Base-by-base conservation (phyloP, 2,329 filamentous ascomycete genomes). In the Diaporthe vaccinii region DNA sequence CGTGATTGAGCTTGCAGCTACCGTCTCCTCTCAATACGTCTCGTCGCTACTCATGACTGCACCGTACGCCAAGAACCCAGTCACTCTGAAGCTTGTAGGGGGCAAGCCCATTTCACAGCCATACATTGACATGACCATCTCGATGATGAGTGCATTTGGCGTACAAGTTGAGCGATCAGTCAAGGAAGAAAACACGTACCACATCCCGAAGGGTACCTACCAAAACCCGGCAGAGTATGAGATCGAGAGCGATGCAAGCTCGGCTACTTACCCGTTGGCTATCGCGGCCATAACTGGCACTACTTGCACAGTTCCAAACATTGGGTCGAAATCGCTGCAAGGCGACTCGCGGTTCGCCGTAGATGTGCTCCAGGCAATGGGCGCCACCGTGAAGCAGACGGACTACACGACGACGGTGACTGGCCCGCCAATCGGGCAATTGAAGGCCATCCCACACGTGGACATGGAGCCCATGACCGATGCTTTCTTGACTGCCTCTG, bases 381-480 rank as follows among this genome's bases (percentile, higher is more conserved):
- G 97, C 17, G 99, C 97, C 84, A 90, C 87, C 3, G 97, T 99
- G 8, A 89, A 95, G 79, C 97, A 99, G 84, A 95, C 93, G 0
- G 91, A 91, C 72, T 92, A 89, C 25, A 97, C 96, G 1, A 99
- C 97, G 1, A 98, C 96, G 0, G 97, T 99, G 12, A 98, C 93
- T 12, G 97, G 97, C 1, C 97, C 97, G n/a, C 85, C 90, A 3
- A 84, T 89, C 73, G 96, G 97, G 15, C 85, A 89, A 22, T 86
- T 99, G 53, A 92, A 92, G 79, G 93, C 94, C 0, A 86, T 99
- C 17, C 86, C 92, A 25, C 93, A 96, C 75, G 92, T 99, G 39
- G 96, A 99, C 81, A 99, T 99, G 97, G 97, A 98, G 83, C 94
- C 96, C 1, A 99, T 99, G 97, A 99, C 97, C 0, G 97, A 99